Evolutionary conservation across 2,329 filamentous ascomycete genomes (phyloP), one percentile per base, ranked within the genome.

Genomic region (Drechslerella dactyloides): DNA sequence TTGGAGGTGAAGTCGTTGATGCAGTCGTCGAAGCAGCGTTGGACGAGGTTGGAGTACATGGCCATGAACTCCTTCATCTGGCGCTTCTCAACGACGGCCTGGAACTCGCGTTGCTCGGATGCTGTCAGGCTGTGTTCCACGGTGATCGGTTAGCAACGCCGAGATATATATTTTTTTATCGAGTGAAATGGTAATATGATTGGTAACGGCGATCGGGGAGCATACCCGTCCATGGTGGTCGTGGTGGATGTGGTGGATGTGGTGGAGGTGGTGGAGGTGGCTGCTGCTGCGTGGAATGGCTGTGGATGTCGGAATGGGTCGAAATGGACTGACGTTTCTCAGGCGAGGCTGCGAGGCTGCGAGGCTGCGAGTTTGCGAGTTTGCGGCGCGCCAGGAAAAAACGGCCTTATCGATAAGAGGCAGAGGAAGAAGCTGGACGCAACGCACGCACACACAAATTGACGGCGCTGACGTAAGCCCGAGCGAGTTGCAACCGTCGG

Each of bases 41-140:
- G 66, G 53, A 70, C 33, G 56, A 57, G 57, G 58, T 52, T 72
- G 64, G 40, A 64, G 84, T 91, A 77, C 85, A 97, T 94, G 78
- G 87, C 90, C 89, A 97, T 96, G 80, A 99, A 97, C 80, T 97
- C 93, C 84, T 96, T 96, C 85, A 99, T 91, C 83, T 99, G 94
- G 83, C 94, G 96, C 83, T 90, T 90, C 84, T 97, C 92, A 87
- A 99, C 93, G 82, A 94, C 91, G 82, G 87, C 83, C 82, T 96
- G 89, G 79, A 99, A 90, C 85, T 94, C 91, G 83, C 91, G 90
- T 84, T 96, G 90, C 85, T 97, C 93, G 78, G 87, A 81, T 78
- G 85, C 80, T 76, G 86, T 90, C 80, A 96, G 89, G 77, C 87
- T 89, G 77, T 57, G 70, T 17, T 42, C 17, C 21, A 17, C 15